These are phyloP conservation scores for Phytophthora vignae DNA, from an alignment of 352 stramenopile species.

Conservation along the genomic window DNA sequence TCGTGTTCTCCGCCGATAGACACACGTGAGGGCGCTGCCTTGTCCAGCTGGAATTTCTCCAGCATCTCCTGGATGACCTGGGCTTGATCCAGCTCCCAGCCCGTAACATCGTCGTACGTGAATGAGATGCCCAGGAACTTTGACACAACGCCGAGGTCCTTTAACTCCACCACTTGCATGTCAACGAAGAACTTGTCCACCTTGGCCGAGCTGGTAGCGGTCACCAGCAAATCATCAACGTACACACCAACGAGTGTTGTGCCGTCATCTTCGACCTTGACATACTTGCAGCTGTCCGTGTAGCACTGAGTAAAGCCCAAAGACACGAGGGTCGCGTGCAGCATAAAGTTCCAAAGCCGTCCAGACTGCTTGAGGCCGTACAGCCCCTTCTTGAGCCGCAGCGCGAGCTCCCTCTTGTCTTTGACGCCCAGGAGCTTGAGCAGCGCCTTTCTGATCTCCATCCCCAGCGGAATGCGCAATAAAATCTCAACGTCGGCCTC, in stretches of 20 bases:
- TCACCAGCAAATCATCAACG: constrained; percentile 43
- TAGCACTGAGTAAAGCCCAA: constrained; percentile 17
- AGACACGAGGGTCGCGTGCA: constrained; percentile 5
- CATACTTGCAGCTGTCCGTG: constrained; percentile 44
- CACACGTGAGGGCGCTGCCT: background rate
- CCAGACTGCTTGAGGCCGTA: constrained; percentile 40
- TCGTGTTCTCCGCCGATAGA: background rate
- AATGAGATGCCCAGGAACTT: constrained; percentile 20
- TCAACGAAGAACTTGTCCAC: constrained; percentile 18
- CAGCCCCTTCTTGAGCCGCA: constrained; percentile 34
- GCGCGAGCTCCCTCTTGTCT: constrained; percentile 18
- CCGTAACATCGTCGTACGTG: background rate
- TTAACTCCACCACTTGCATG: constrained; percentile 24
- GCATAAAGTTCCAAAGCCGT: constrained; percentile 10
- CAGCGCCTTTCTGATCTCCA: constrained; percentile 23
- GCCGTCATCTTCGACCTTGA: constrained; percentile 3
- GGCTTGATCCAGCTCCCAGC: constrained; percentile 9
- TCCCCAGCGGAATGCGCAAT: constrained; percentile 29
- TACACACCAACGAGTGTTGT: constrained; percentile 18
- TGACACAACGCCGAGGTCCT: constrained; percentile 12
- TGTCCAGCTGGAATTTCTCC: constrained; percentile 10
- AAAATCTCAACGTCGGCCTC: constrained; percentile 34
- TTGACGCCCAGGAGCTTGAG: constrained; percentile 10
- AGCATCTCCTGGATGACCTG: constrained; percentile 14
- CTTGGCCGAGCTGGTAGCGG: background rate